Percentiles rank a stretch among this genome's conserved stretches.
Evolutionary conservation across 768 basidiomycete genomes (phyloP).

Genomic region (Neoboletus magnificus): DNA sequence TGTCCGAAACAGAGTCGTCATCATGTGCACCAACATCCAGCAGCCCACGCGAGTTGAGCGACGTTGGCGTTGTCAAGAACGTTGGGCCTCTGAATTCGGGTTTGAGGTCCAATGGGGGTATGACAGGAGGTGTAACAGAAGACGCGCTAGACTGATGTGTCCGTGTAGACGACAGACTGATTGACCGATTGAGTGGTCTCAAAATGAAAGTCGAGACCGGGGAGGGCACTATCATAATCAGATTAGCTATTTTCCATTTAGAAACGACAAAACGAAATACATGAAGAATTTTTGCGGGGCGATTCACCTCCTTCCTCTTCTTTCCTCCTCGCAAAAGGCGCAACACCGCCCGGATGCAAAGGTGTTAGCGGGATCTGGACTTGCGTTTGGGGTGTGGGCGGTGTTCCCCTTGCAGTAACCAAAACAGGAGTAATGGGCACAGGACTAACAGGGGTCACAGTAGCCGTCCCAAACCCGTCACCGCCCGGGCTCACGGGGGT

Average conservation of each 20-base stretch:
- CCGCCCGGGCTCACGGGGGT: constrained; percentile 27
- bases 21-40: constrained; percentile 29
- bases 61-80: constrained; percentile 29
- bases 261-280: neutral
- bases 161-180: constrained; percentile 60
- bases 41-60: constrained; percentile 20
- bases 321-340: constrained; percentile 24
- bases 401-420: constrained; percentile 13
- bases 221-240: constrained; percentile 40
- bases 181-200: constrained; percentile 62
- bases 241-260: constrained; percentile 2
- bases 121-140: constrained; percentile 40
- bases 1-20: constrained; percentile 45
- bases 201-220: constrained; percentile 57
- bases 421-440: constrained; percentile 30
- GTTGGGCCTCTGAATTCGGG: constrained; percentile 46
- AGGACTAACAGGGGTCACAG: constrained; percentile 28
- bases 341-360: constrained; percentile 16
- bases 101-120: constrained; percentile 58
- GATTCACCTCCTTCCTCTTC: constrained; percentile 31
- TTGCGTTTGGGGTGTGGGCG: constrained; percentile 11
- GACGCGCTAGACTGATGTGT: constrained; percentile 49
- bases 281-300: constrained; percentile 38
- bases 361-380: constrained; percentile 23
- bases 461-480: constrained; percentile 19